These are phyloP conservation scores for Usnea hakonensis DNA, from an alignment of 495 filamentous ascomycete genomes.

Conservation along the genomic window DNA sequence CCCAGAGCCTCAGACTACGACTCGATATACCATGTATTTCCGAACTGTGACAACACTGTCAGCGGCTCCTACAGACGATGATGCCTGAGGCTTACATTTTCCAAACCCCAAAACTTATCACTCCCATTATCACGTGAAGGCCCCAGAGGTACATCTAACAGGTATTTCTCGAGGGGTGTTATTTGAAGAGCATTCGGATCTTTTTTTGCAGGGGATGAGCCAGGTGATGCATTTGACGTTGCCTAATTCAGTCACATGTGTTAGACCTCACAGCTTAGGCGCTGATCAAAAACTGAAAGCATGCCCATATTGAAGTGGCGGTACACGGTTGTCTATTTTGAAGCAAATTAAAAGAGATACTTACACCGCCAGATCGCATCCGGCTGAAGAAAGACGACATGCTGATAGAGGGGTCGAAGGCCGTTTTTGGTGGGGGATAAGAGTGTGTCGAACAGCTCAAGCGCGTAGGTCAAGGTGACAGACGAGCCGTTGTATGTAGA, in stretches of 20 bases:
- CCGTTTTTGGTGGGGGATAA: background rate
- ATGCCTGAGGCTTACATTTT: constrained; percentile 64
- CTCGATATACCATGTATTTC: constrained; percentile 83
- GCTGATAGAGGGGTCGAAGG: background rate
- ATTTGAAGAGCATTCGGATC: constrained; percentile 58
- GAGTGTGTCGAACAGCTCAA: background rate
- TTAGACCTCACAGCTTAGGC: constrained; percentile 1
- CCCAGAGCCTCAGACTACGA: background rate
- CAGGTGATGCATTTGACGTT: constrained; percentile 38
- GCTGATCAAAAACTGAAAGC: constrained; percentile 14
- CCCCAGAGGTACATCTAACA: constrained; percentile 59
- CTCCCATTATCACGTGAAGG: constrained; percentile 77
- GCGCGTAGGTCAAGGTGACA: constrained; percentile 6
- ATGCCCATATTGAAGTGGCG: background rate
- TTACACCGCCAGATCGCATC: constrained; percentile 32
- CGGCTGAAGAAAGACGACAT: constrained; percentile 38
- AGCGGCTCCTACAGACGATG: constrained; percentile 12
- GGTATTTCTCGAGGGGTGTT: constrained; percentile 75
- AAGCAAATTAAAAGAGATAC: constrained; percentile 15
- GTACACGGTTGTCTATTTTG: background rate
- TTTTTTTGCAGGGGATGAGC: constrained; percentile 53
- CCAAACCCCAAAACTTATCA: constrained; percentile 97
- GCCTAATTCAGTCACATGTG: constrained; percentile 22
- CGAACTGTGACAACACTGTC: constrained; percentile 54
- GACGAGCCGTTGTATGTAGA: constrained; percentile 3